phyloP scores from a whole-genome alignment of 768 basidiomycete genomes.

The Serendipita vermifera region DNA sequence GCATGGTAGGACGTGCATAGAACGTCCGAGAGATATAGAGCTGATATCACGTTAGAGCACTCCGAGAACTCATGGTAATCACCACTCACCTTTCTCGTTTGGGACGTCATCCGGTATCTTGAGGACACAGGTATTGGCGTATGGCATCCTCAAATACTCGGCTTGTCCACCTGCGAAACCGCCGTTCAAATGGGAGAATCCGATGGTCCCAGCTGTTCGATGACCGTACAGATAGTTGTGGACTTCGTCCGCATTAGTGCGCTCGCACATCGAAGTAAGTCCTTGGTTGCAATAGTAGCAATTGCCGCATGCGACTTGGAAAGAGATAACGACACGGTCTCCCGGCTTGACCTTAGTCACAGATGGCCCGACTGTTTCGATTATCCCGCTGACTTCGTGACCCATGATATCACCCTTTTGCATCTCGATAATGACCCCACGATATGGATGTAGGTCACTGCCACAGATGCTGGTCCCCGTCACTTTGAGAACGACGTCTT shows the following conservation, averaged over 20 bases:
- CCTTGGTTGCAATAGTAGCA: slow-evolving; percentile 64
- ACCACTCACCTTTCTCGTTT: slow-evolving; percentile 38
- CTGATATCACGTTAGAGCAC: slow-evolving; percentile 20
- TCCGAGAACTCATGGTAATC: slow-evolving; percentile 19
- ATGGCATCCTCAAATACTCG: slow-evolving; percentile 59
- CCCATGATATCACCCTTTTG: slow-evolving; percentile 66
- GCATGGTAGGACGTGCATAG: slow-evolving; percentile 62
- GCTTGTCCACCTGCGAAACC: slow-evolving; percentile 68
- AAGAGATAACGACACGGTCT: slow-evolving; percentile 63
- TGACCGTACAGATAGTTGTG: slow-evolving; percentile 51
- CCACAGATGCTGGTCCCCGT: slow-evolving; percentile 69
- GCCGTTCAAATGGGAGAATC: slow-evolving; percentile 58
- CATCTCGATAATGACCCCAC: slow-evolving; percentile 54
- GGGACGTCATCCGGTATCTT: slow-evolving; percentile 52
- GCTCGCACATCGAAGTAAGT: slow-evolving; percentile 57
- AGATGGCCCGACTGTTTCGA: slow-evolving; percentile 50
- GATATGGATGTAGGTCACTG: slow-evolving; percentile 31
- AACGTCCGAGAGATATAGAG: slow-evolving; percentile 30
- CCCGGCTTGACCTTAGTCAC: slow-evolving; percentile 49
- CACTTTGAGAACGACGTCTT: slow-evolving; percentile 61
- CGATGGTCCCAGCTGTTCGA: slow-evolving; percentile 58
- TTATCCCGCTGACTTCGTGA: slow-evolving; percentile 52
- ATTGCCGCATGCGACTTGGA: slow-evolving; percentile 61
- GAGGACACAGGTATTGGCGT: slow-evolving; percentile 58
- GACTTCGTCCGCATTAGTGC: slow-evolving; percentile 42